Evolutionary conservation across 345 rosid genomes (phyloP).

Genomic region (Salix exigua): DNA sequence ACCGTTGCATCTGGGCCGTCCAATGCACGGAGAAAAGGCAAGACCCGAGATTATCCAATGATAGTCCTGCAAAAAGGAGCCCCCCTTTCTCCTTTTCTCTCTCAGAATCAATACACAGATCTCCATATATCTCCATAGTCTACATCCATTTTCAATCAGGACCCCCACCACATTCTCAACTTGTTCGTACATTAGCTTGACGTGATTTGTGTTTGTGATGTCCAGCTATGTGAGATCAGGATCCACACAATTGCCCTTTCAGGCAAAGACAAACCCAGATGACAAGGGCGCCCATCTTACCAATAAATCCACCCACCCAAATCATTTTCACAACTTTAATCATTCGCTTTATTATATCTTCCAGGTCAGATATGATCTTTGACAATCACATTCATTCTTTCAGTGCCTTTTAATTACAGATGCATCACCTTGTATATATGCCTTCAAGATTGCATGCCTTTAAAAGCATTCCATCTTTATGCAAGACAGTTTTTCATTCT

Average conservation of each 20-base stretch:
- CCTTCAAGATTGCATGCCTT: background rate
- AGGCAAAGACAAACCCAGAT: conserved; percentile 6
- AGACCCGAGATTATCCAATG: background rate
- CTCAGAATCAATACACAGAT: background rate
- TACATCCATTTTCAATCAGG: background rate
- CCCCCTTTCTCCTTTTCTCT: background rate
- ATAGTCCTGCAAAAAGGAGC: background rate
- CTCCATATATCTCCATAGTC: no score
- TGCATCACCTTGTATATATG: background rate
- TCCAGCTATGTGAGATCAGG: conserved; percentile 1
- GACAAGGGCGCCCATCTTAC: background rate
- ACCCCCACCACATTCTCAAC: background rate
- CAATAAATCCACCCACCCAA: background rate
- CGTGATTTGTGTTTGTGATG: background rate
- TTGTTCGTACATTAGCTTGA: background rate
- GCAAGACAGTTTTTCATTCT: background rate
- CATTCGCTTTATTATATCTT: conserved; percentile 3
- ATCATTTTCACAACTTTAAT: conserved; percentile 1
- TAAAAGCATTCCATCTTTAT: background rate
- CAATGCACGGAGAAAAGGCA: background rate
- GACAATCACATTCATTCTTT: background rate
- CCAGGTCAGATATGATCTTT: background rate
- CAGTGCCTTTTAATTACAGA: background rate
- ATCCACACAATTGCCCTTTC: background rate
- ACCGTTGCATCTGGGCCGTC: background rate